These are phyloP conservation scores for Hanseniaspora meyeri DNA, from an alignment of 805 yeast species.

Conservation along the genomic window DNA sequence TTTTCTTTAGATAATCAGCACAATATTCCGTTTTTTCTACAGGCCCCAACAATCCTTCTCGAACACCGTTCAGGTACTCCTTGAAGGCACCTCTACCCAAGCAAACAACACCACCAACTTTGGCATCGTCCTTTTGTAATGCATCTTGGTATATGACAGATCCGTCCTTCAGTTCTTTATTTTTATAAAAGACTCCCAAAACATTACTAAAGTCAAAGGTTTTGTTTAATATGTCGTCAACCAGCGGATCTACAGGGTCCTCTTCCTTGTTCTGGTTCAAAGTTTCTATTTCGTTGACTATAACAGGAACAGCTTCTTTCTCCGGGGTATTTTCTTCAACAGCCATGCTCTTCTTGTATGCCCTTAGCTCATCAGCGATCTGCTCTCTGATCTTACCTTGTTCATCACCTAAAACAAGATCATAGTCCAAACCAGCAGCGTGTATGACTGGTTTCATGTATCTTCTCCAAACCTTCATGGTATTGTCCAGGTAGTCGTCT, in stretches of 20 bases:
- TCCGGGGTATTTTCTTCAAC: constrained; percentile 21
- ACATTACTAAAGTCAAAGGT: constrained; percentile 35
- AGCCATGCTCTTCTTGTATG: constrained; percentile 40
- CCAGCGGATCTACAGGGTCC: constrained; percentile 14
- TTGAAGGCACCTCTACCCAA: constrained; percentile 93
- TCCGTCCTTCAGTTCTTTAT: constrained; percentile 22
- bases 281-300: constrained; percentile 4
- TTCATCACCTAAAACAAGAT: constrained; percentile 58
- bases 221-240: constrained; percentile 24
- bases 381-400: constrained; percentile 78
- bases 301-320: constrained; percentile 18
- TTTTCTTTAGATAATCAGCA: constrained; percentile 7
- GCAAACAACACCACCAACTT: constrained; percentile 78
- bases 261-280: constrained; percentile 17
- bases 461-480: constrained; percentile 59
- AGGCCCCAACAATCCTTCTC: constrained; percentile 92
- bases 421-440: constrained; percentile 75
- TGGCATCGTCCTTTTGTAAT: constrained; percentile 30
- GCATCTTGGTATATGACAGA: constrained; percentile 28
- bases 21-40: constrained; percentile 38
- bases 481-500: constrained; percentile 68
- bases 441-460: constrained; percentile 77
- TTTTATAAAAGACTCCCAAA: constrained; percentile 45
- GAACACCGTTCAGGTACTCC: constrained; percentile 80
- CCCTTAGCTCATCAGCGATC: constrained; percentile 75